Percentiles rank a stretch among this genome's conserved stretches.
These are phyloP conservation scores for Akanthomyces lecanii DNA, from an alignment of 2,329 filamentous ascomycete genomes.

Conservation along the genomic window DNA sequence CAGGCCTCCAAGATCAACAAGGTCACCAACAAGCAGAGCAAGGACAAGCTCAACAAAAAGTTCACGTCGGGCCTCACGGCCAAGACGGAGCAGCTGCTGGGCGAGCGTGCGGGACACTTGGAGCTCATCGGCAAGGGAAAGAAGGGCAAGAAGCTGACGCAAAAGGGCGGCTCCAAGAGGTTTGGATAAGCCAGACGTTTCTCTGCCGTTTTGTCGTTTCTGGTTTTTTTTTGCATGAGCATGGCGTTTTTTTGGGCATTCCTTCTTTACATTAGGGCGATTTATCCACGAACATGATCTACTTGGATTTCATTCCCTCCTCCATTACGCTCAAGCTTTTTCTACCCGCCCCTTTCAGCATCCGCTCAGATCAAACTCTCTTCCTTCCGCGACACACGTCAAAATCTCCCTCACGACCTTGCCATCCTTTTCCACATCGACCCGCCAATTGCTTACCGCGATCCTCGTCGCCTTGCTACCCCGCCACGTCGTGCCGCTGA, in stretches of 20 bases:
- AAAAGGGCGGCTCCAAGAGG: slow-evolving; percentile 50
- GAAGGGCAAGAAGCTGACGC: slow-evolving; percentile 40
- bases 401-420: slow-evolving; percentile 62
- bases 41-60: slow-evolving; percentile 53
- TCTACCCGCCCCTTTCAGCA: neutral
- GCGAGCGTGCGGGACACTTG: slow-evolving; percentile 55
- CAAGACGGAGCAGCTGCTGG: slow-evolving; percentile 54
- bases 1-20: slow-evolving; percentile 46
- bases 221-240: neutral
- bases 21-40: slow-evolving; percentile 37
- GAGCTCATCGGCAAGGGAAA: slow-evolving; percentile 56
- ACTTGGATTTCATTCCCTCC: neutral
- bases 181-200: slow-evolving; percentile 42
- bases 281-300: neutral
- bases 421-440: slow-evolving; percentile 64
- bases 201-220: neutral
- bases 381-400: slow-evolving; percentile 39
- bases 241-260: slow-evolving; percentile 7
- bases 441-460: slow-evolving; percentile 81
- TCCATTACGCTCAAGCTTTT: neutral
- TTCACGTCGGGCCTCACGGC: slow-evolving; percentile 50
- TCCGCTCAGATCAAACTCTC: slow-evolving; percentile 26
- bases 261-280: neutral
- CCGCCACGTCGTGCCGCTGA: slow-evolving; percentile 76
- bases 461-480: slow-evolving; percentile 72